Percentiles rank a stretch among this genome's conserved stretches.
Conservation (phyloP, 306 rosid species). For the Mimosa bimucronata region DNA sequence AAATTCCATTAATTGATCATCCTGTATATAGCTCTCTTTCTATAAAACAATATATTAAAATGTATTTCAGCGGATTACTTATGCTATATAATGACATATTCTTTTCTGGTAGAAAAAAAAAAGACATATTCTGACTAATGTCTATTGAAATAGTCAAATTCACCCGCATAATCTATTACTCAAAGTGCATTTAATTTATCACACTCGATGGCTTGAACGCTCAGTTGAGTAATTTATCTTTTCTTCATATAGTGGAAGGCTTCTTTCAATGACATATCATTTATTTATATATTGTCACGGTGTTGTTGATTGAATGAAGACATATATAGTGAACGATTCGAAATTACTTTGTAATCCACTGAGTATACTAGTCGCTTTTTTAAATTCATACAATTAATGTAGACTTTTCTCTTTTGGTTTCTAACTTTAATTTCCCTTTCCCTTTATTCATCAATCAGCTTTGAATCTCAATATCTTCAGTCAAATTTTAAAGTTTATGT, state of each 20-base stretch:
- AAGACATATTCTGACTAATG: background rate
- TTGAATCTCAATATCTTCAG: background rate
- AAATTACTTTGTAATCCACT: background rate
- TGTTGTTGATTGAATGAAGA: background rate
- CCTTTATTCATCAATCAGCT: background rate
- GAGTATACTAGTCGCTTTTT: background rate
- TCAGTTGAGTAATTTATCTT: background rate
- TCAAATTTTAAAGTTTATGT: background rate
- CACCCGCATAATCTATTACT: background rate
- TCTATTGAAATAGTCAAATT: background rate
- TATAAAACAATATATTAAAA: background rate
- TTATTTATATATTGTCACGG: background rate
- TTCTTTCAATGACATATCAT: background rate
- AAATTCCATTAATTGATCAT: background rate
- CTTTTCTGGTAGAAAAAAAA: too few species aligned
- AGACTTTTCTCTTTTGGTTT: background rate
- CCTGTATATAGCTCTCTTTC: background rate
- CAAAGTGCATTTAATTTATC: background rate
- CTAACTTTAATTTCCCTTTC: background rate
- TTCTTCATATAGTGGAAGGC: background rate
- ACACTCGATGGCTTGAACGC: background rate
- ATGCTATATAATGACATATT: background rate
- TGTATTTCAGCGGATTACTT: background rate
- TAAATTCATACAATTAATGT: background rate
- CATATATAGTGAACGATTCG: background rate